Percentiles rank a stretch among this genome's conserved stretches.
These are phyloP conservation scores for Teunomyces atbi DNA, from an alignment of 805 yeast species.

Conservation along the genomic window DNA sequence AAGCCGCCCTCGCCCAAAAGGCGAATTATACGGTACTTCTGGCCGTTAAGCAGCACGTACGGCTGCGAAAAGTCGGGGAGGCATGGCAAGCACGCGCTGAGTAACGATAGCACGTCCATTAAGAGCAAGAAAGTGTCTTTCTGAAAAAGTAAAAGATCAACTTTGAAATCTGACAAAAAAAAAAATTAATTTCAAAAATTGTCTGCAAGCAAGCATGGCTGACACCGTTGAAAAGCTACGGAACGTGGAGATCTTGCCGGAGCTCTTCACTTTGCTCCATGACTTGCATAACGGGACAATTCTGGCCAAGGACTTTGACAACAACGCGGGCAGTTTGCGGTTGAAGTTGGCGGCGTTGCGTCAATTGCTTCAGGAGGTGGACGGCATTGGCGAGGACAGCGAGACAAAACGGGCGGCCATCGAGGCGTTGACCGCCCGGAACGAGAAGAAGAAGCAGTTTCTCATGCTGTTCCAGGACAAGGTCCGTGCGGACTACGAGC, in stretches of 20 bases:
- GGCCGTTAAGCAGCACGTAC: slow-evolving; percentile 58
- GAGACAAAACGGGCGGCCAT: slow-evolving; percentile 34
- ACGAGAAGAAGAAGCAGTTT: slow-evolving; percentile 23
- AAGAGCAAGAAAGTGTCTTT: not conserved
- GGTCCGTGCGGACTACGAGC: slow-evolving; percentile 11
- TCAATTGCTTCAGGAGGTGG: slow-evolving; percentile 37
- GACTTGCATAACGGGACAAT: slow-evolving; percentile 34
- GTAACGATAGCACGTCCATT: slow-evolving; percentile 24
- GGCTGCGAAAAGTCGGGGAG: slow-evolving; percentile 48
- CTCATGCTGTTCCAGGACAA: slow-evolving; percentile 15
- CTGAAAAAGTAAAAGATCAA: slow-evolving; percentile 1
- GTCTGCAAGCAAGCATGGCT: slow-evolving; percentile 5
- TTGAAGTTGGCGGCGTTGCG: slow-evolving; percentile 38
- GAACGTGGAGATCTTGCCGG: slow-evolving; percentile 37
- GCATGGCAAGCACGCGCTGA: slow-evolving; percentile 44
- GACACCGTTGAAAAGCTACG: slow-evolving; percentile 21
- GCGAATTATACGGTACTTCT: slow-evolving; percentile 58
- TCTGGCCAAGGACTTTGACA: slow-evolving; percentile 42
- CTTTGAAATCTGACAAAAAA: not conserved
- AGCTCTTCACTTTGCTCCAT: slow-evolving; percentile 33
- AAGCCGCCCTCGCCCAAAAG: slow-evolving; percentile 91
- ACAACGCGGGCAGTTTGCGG: slow-evolving; percentile 45
- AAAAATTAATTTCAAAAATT: not conserved
- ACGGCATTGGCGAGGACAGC: slow-evolving; percentile 45
- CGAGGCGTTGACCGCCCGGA: slow-evolving; percentile 30